phyloP scores from a whole-genome alignment of 2,329 filamentous ascomycete species.

The Venturia effusa region DNA sequence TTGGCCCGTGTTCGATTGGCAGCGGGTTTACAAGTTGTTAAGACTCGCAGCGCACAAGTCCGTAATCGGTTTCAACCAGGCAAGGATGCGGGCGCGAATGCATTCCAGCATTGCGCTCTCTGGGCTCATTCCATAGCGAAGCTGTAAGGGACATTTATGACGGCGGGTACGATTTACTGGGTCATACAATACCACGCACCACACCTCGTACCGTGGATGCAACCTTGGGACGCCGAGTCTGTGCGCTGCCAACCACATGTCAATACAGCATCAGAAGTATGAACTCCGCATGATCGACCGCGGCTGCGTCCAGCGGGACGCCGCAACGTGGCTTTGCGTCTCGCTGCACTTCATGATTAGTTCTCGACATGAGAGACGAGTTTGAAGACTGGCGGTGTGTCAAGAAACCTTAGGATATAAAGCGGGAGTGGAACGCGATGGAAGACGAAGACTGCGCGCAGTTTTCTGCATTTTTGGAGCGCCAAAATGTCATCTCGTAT shows the following conservation, averaged over 20 bases:
- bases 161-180: background rate
- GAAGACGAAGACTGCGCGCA: background rate
- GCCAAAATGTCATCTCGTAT: background rate
- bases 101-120: background rate
- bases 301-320: background rate
- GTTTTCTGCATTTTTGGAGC: background rate
- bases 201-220: background rate
- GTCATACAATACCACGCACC: background rate
- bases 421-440: background rate
- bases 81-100: background rate
- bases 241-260: background rate
- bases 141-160: background rate
- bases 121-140: background rate
- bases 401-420: background rate
- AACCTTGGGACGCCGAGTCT: background rate
- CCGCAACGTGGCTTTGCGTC: conserved; percentile 7
- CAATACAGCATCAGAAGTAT: background rate
- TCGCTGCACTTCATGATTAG: conserved; percentile 1
- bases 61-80: background rate
- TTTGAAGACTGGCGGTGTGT: background rate
- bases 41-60: background rate
- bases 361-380: background rate
- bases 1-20: background rate
- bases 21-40: background rate
- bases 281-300: background rate